These are phyloP conservation scores for Tillandsia fasciculata DNA, from an alignment of 176 grass and related monocot genomes.

Conservation along the genomic window DNA sequence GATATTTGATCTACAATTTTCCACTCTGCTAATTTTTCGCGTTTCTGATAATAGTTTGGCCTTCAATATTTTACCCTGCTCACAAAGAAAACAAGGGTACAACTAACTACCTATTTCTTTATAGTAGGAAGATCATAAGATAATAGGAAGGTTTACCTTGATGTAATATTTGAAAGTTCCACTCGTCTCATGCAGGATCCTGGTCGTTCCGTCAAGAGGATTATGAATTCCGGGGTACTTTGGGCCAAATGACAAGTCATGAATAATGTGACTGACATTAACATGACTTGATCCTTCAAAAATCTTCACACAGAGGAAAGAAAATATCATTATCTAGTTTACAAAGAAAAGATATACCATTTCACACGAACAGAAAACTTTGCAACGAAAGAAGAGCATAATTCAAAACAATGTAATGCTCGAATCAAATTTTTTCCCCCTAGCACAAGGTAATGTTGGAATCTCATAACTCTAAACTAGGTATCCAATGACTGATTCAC, in stretches of 20 bases:
- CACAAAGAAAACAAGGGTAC: not conserved
- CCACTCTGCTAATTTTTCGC: too few relatives aligned
- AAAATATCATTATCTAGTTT: not conserved
- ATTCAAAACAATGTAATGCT: not conserved
- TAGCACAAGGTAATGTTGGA: not conserved
- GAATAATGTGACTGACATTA: constrained; percentile 89
- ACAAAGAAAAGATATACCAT: not conserved
- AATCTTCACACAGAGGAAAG: constrained; percentile 46
- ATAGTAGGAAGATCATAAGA: not conserved
- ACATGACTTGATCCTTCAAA: constrained; percentile 88
- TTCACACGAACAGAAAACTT: not conserved
- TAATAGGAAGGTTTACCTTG: constrained; percentile 40
- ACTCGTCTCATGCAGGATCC: constrained; percentile 80
- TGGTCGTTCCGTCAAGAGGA: constrained; percentile 76
- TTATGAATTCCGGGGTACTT: constrained; percentile 92
- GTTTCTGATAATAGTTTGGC: too few relatives aligned
- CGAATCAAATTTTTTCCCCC: not conserved
- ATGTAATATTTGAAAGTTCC: constrained; percentile 99
- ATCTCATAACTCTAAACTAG: not conserved
- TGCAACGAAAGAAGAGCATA: not conserved
- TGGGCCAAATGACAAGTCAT: constrained; percentile 89
- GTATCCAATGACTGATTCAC: not conserved
- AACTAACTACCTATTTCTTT: not conserved
- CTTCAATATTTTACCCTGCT: not conserved
- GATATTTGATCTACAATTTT: too few relatives aligned